A percentile compares a stretch with the other conserved stretches of the same genome.
Evolutionary conservation across 2,329 filamentous ascomycete genomes (phyloP).

Genomic region (Lachnellula occidentalis): DNA sequence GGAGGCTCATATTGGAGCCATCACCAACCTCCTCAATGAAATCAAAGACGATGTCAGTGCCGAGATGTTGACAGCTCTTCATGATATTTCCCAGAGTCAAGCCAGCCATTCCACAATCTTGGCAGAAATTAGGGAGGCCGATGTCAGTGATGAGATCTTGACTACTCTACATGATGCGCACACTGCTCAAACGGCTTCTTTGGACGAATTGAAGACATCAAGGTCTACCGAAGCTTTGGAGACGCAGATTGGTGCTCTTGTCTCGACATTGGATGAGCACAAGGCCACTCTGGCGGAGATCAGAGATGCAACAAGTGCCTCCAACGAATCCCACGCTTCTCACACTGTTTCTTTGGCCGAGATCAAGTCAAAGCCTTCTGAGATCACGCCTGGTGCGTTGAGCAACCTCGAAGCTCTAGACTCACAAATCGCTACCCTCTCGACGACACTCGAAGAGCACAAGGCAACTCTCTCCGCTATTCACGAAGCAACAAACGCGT

Average conservation of each 20-base stretch:
- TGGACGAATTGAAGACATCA: slow-evolving; percentile 20
- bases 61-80: slow-evolving; percentile 28
- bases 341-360: slow-evolving; percentile 6
- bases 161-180: slow-evolving; percentile 25
- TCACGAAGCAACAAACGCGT: slow-evolving; percentile 3
- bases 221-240: slow-evolving; percentile 11
- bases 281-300: slow-evolving; percentile 11
- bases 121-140: slow-evolving; percentile 22
- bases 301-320: slow-evolving; percentile 7
- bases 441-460: slow-evolving; percentile 8
- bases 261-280: slow-evolving; percentile 16
- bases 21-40: slow-evolving; percentile 23
- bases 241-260: slow-evolving; percentile 11
- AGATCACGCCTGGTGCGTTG: background rate
- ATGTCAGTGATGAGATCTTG: slow-evolving; percentile 30
- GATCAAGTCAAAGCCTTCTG: slow-evolving; percentile 9
- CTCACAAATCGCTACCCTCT: slow-evolving; percentile 2
- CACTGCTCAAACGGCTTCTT: slow-evolving; percentile 7
- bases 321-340: slow-evolving; percentile 8
- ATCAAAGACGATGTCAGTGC: slow-evolving; percentile 30
- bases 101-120: slow-evolving; percentile 19
- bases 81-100: slow-evolving; percentile 21
- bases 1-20: slow-evolving; percentile 17
- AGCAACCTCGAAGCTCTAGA: background rate
- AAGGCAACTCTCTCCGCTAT: slow-evolving; percentile 3